Conservation (phyloP, 257 asterid species). For the Nicotiana otophora region DNA sequence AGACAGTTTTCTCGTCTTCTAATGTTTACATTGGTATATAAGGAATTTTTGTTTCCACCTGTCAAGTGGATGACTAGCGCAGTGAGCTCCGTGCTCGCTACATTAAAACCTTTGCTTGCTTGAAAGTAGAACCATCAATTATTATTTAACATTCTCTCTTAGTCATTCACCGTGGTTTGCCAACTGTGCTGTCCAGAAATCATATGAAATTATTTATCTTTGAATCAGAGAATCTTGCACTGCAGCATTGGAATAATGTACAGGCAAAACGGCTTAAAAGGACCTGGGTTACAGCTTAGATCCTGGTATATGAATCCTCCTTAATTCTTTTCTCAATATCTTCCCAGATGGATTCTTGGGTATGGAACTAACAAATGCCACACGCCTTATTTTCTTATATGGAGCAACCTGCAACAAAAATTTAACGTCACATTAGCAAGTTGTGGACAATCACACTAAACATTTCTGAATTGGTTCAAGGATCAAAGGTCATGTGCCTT, state of each 20-base stretch:
- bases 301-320: constrained; percentile 19
- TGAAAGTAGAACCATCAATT: not conserved
- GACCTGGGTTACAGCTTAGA: constrained; percentile 26
- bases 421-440: not conserved
- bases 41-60: not conserved
- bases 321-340: constrained; percentile 43
- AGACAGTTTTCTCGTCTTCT: not conserved
- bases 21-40: not conserved
- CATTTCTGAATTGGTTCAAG: not conserved
- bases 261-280: not conserved
- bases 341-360: constrained; percentile 51
- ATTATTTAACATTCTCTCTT: not conserved
- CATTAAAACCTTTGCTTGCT: not conserved
- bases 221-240: not conserved
- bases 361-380: constrained; percentile 35
- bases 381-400: constrained; percentile 48
- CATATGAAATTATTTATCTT: not conserved
- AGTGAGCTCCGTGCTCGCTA: not conserved
- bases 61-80: too few species aligned
- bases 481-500: not conserved
- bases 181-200: not conserved
- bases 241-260: not conserved
- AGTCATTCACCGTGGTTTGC: not conserved
- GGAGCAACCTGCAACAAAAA: constrained; percentile 42
- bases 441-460: not conserved